Base-by-base conservation (phyloP, 2,329 filamentous ascomycete genomes). In the Microcyclospora pomicola region DNA sequence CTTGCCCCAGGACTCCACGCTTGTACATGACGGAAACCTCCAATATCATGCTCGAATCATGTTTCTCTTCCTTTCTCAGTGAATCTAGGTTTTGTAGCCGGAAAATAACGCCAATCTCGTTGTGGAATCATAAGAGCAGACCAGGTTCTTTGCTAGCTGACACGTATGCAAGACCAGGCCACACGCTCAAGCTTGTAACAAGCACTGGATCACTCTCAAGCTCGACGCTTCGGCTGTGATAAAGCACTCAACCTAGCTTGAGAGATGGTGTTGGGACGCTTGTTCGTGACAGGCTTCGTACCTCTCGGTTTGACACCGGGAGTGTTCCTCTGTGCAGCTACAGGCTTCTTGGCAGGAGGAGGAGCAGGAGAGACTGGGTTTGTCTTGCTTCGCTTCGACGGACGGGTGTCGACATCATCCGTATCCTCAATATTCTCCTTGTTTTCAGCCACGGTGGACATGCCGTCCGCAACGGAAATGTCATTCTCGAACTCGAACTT, bases 361-460 rank as follows among this genome's bases (percentile, higher is more conserved):
- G 33, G 29, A 29, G 33, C 27, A 12, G 41, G 38, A n/a, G 38
- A 34, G 33, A 34, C 15, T 10, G 42, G 31, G 2, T 40, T 40
- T 9, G 40, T 41, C 44, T 50, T 52, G 9, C 46, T 35, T 12
- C 55, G 49, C 48, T 58, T 58, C 15, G 45, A 38, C 2, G 54
- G 49, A 11, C 54, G 44, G 14, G 45, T 34, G 27, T 46, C 46
- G 16, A 47, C 49, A 5, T 56, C 58, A 27, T 53, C 47, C 5
- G 32, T 41, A 11, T 50, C 53, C 15, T 52, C 50, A 14, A 50
- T 53, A 34, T 67, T 67, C 53, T 67, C 65, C 50, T 67, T 67
- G 27, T 40, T 37, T 6, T 34, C 29, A n/a, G 5, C 35, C 5
- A 34, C 32, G n/a, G 38, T 36, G n/a, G 38, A 41, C 11, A 33